Conservation (phyloP, 768 basidiomycete genomes). For the Arthromyces matolae region DNA sequence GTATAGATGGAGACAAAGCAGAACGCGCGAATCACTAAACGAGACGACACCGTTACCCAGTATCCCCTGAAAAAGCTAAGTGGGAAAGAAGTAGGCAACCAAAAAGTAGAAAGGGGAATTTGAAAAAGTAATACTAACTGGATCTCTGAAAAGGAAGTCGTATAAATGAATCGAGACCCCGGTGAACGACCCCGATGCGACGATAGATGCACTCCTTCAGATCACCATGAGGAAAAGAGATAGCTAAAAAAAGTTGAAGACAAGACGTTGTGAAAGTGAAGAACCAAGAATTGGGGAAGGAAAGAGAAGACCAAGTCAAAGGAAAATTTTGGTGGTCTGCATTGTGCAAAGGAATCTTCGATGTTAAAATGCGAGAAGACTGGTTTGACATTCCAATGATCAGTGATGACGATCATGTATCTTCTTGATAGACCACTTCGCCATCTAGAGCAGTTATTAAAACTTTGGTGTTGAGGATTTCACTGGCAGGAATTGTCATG, state of each 20-base stretch:
- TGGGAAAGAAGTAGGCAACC: not conserved
- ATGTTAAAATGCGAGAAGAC: not conserved
- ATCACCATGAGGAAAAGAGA: too few species aligned
- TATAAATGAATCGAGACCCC: not conserved
- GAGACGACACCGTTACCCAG: not conserved
- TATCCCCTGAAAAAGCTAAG: not conserved
- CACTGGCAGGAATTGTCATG: conserved; percentile 54
- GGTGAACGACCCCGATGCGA: not conserved
- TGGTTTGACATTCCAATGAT: not conserved
- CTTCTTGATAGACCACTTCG: conserved; percentile 38
- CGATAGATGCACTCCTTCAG: conserved; percentile 5
- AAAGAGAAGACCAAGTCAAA: not conserved
- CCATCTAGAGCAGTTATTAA: conserved; percentile 81
- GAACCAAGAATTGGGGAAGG: not conserved
- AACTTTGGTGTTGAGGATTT: conserved; percentile 68
- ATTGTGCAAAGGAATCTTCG: not conserved
- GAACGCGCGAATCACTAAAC: not conserved
- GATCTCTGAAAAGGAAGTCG: too few species aligned
- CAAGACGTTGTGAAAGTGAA: not conserved
- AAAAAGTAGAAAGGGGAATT: not conserved
- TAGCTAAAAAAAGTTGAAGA: too few species aligned
- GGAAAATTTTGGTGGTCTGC: too few species aligned
- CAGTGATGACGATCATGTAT: not conserved
- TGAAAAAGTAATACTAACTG: too few species aligned
- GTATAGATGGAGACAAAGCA: conserved; percentile 14